A percentile compares a stretch with the other conserved stretches of the same genome.
phyloP scores from a whole-genome alignment of 2,329 filamentous ascomycete species.

The Berkeleyomyces basicola region DNA sequence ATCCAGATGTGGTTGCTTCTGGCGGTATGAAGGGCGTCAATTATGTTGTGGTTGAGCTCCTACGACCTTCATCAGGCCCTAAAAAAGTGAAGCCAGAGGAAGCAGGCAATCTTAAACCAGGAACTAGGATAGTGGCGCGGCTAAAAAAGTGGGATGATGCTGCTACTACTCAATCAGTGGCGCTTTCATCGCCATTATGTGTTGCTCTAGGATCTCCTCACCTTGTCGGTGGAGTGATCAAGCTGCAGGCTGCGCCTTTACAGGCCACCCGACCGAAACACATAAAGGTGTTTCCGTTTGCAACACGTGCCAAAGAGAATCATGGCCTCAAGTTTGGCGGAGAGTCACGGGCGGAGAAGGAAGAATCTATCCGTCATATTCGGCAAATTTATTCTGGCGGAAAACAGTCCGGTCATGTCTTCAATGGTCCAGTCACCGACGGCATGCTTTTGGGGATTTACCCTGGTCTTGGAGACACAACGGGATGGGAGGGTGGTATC shows the following conservation, averaged over 20 bases:
- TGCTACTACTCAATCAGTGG: constrained; percentile 63
- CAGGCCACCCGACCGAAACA: constrained; percentile 45
- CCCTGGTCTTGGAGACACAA: constrained; percentile 34
- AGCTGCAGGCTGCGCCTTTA: constrained; percentile 65
- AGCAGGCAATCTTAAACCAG: constrained; percentile 33
- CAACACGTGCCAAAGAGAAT: constrained; percentile 36
- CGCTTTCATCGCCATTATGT: constrained; percentile 64
- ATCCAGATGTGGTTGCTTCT: constrained; percentile 55
- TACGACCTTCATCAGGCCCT: constrained; percentile 57
- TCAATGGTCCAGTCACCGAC: constrained; percentile 78
- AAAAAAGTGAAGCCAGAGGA: constrained; percentile 54
- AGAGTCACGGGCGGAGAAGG: constrained; percentile 66
- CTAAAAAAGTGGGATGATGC: constrained; percentile 71
- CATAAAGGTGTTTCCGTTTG: constrained; percentile 71
- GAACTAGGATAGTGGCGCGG: constrained; percentile 57
- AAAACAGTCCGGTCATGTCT: constrained; percentile 25
- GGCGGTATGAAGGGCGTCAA: constrained; percentile 59
- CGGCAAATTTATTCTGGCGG: constrained; percentile 51
- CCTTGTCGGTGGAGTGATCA: constrained; percentile 72
- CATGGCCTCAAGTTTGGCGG: constrained; percentile 72
- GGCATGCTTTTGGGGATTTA: constrained; percentile 56
- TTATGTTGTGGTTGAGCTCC: constrained; percentile 70
- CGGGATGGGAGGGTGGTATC: constrained; percentile 69
- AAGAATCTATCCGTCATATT: constrained; percentile 58
- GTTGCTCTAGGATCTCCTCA: constrained; percentile 52